These are phyloP conservation scores for Penicillium lividum DNA, from an alignment of 495 filamentous ascomycete species.

Conservation along the genomic window DNA sequence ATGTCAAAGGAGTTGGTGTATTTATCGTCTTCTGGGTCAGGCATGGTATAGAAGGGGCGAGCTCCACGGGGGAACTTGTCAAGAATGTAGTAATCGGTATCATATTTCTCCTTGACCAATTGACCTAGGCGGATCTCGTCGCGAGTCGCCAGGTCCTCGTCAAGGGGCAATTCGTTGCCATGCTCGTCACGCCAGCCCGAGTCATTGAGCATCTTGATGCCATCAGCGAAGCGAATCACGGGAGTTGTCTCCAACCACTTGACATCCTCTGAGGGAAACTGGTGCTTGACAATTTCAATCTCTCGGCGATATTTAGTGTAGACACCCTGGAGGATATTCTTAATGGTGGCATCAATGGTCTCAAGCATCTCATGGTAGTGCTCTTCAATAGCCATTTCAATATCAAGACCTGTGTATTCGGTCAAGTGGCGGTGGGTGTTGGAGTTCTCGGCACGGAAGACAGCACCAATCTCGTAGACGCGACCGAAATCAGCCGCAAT, in stretches of 20 bases:
- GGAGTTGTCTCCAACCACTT: constrained; percentile 84
- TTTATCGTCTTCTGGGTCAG: constrained; percentile 69
- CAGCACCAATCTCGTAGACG: constrained; percentile 85
- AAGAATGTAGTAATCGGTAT: constrained; percentile 90
- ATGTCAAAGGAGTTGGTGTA: constrained; percentile 94
- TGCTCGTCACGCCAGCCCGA: constrained; percentile 79
- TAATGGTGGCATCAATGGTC: constrained; percentile 73
- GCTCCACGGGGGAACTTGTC: constrained; percentile 88
- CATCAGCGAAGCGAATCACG: constrained; percentile 77
- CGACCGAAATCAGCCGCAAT: constrained; percentile 86
- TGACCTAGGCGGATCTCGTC: constrained; percentile 86
- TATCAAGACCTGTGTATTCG: constrained; percentile 91
- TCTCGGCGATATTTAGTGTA: constrained; percentile 66
- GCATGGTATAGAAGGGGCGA: constrained; percentile 93
- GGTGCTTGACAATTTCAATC: constrained; percentile 64
- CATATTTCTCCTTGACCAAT: constrained; percentile 80
- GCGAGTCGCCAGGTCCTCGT: constrained; percentile 79
- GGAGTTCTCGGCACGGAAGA: constrained; percentile 92
- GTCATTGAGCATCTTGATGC: constrained; percentile 74
- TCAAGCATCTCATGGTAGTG: constrained; percentile 83
- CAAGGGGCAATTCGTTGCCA: constrained; percentile 62
- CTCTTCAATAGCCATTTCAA: constrained; percentile 93
- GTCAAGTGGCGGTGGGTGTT: constrained; percentile 95
- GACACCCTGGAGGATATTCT: constrained; percentile 77
- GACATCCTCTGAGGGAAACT: constrained; percentile 66